Base-by-base conservation (phyloP, 257 asterid genomes). In the Asclepias syriaca region DNA sequence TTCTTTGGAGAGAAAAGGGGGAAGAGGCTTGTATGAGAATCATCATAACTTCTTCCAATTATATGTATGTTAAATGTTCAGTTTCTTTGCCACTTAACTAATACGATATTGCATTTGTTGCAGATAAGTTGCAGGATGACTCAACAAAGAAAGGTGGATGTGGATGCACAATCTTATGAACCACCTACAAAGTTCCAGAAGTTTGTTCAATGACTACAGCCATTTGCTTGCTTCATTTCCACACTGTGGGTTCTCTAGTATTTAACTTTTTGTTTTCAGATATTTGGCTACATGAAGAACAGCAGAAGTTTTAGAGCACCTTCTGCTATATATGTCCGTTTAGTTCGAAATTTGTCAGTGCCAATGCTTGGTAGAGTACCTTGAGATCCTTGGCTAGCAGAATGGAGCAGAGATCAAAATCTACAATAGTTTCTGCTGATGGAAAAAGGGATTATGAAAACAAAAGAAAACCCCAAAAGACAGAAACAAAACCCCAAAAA, bases 81-180 rank as follows among this genome's bases (percentile, higher is more conserved):
- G 46, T 46, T 32, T 61, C 46, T 14, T 34, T 34, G n/a, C 65
- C 59, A 37, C 3, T 10, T 32, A 21, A 72, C 70, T 63, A 19
- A 74, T 50, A 16, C 16, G 10, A 19, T 37, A 0, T 66, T 73
- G 46, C 34, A 67, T 27, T 58, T 70, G 67, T 53, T 49, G 43
- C 91, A 92, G 98, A 84, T 75, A 92, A 90, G 72, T 74, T 74
- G 80, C 93, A 78, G 80, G 97, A 83, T 16, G 83, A 82, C 60
- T 68, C 91, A 29, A 49, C 78, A 79, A 88, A 81, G 83, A 86
- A 85, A 72, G 87, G 83, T 24, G 88, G 96, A 49, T 90, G 97
- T 81, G 81, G 83, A 39, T 90, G 97, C 85, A 27, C 87, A 69
- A 90, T 90, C 76, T 80, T 90, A 84, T 90, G 72, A 77, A 79